These are phyloP conservation scores for Boeremia lycopersici DNA, from an alignment of 2,329 filamentous ascomycete genomes.

Conservation along the genomic window DNA sequence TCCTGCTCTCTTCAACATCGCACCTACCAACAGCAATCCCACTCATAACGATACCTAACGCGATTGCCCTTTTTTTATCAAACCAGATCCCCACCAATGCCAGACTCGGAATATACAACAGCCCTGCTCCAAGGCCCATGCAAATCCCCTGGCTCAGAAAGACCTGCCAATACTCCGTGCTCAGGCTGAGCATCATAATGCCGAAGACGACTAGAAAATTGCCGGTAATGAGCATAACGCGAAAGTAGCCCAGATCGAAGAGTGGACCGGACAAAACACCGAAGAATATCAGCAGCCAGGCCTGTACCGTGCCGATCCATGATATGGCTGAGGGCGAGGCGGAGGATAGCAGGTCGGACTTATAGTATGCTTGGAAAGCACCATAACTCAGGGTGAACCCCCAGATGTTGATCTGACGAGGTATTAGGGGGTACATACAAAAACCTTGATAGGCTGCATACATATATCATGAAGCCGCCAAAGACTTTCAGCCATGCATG, in stretches of 20 bases:
- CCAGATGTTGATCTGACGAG: slow-evolving; percentile 29
- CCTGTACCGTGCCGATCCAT: slow-evolving; percentile 55
- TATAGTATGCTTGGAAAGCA: slow-evolving; percentile 55
- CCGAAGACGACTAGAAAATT: slow-evolving; percentile 63
- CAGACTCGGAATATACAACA: slow-evolving; percentile 47
- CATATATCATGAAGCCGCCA: slow-evolving; percentile 47
- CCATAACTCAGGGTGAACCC: slow-evolving; percentile 52
- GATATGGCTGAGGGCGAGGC: slow-evolving; percentile 48
- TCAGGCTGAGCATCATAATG: slow-evolving; percentile 67
- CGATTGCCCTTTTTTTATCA: slow-evolving; percentile 39
- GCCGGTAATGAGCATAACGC: slow-evolving; percentile 53
- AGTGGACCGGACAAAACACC: slow-evolving; percentile 56
- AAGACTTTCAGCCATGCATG: slow-evolving; percentile 49
- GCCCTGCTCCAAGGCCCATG: slow-evolving; percentile 48
- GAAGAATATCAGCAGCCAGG: slow-evolving; percentile 58
- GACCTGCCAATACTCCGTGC: slow-evolving; percentile 60
- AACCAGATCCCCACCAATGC: slow-evolving; percentile 48
- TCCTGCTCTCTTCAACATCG: neutral
- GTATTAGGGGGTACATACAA: neutral
- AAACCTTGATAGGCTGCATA: neutral
- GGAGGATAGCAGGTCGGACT: slow-evolving; percentile 44
- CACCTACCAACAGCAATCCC: slow-evolving; percentile 47
- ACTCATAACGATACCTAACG: slow-evolving; percentile 46
- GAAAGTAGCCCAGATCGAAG: slow-evolving; percentile 56
- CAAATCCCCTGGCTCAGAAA: slow-evolving; percentile 61